Evolutionary conservation across 345 rosid species (phyloP), one percentile per base, ranked within the genome.

Genomic region (Zanthoxylum bungeanum): DNA sequence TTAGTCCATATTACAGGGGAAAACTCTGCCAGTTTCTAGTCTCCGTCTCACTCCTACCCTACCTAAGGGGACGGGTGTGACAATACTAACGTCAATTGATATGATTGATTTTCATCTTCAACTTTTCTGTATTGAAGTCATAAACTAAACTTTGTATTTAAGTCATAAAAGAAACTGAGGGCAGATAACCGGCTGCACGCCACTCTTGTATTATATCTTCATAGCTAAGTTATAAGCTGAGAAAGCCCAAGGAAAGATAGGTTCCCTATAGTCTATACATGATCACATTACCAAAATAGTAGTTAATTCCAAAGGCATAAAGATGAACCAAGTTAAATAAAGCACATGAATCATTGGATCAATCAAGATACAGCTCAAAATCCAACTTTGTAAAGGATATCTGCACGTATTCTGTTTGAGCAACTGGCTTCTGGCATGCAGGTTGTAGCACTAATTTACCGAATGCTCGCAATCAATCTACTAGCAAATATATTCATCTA

Each of bases 331-430:
- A 49, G 19, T 49, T 22, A 51, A 33, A 22, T 34, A 36, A 39
- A 69, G 36, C 52, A 28, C 16, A 36, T 24, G 14, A 55, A 60
- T 44, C 68, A 75, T 67, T 30, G 60, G 44, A 66, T 39, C 39
- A 64, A 39, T 36, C 37, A 16, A 5, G 64, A 56, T 24, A 22
- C 30, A 52, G 49, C 33, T 28, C 14, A 19, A 70, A 31, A 56
- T 52, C 58, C 49, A 44, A 34, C 36, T 24, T 19, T 9, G 27
- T 5, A 47, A 46, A n/a, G 16, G 42, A 36, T 58, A 30, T 22
- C n/a, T 44, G 14, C 22, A 24, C 69, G 31, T 27, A 51, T 46
- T 34, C 17, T 51, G 42, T 33, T 51, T 9, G 44, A 70, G 3
- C n/a, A n/a, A n/a, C n/a, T n/a, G 30, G 51, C 21, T 21, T 22